Conservation (phyloP, 2,329 filamentous ascomycete species). For the Fusarium sp. region DNA sequence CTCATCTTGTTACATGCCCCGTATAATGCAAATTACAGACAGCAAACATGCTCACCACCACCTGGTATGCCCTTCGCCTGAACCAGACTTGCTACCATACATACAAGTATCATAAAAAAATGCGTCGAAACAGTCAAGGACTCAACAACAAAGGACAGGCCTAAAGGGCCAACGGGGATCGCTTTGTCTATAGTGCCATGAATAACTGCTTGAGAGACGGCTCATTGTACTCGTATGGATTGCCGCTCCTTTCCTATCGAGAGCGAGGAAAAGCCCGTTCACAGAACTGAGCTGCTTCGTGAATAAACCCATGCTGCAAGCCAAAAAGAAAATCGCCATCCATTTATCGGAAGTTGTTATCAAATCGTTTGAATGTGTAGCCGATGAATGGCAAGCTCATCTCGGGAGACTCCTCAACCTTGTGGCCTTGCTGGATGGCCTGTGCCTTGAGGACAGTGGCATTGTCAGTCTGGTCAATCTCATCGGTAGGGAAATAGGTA, state of each 20-base stretch:
- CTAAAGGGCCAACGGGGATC: constrained; percentile 17
- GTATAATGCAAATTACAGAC: constrained; percentile 40
- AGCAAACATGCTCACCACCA: constrained; percentile 26
- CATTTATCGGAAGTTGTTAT: constrained; percentile 73
- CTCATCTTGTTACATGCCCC: constrained; percentile 41
- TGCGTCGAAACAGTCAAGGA: constrained; percentile 14
- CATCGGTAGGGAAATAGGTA: constrained; percentile 98
- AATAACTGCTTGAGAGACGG: constrained; percentile 6
- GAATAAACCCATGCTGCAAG: constrained; percentile 6
- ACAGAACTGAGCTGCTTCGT: constrained; percentile 35
- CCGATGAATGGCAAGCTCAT: constrained; percentile 86
- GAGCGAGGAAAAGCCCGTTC: constrained; percentile 31
- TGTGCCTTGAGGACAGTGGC: constrained; percentile 88
- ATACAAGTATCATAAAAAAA: constrained; percentile 13
- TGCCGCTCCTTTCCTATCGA: constrained; percentile 5
- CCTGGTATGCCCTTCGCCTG: constrained; percentile 35
- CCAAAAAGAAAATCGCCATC: constrained; percentile 5
- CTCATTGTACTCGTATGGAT: constrained; percentile 15
- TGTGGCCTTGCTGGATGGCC: constrained; percentile 76
- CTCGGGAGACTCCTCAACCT: constrained; percentile 84
- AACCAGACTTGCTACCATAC: constrained; percentile 22
- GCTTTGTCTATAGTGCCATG: constrained; percentile 13
- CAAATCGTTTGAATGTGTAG: constrained; percentile 91
- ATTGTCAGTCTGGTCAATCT: constrained; percentile 97
- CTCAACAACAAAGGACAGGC: constrained; percentile 2